Conservation (phyloP, 176 grass and related monocot genomes). For the Saccharum spontaneum region DNA sequence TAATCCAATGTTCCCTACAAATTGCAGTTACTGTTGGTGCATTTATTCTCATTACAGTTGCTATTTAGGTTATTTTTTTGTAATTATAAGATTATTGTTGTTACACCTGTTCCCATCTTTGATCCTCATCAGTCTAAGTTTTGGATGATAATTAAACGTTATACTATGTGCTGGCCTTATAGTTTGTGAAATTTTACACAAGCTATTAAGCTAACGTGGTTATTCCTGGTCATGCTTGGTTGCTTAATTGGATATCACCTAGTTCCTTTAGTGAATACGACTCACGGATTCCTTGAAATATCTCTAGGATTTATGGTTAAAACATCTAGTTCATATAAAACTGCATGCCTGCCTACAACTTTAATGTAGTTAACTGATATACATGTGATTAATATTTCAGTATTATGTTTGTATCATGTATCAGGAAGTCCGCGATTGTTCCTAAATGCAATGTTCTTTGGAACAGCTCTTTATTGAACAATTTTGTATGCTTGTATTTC, state of each 20-base stretch:
- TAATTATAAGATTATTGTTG: background rate
- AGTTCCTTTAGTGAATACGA: conserved; percentile 1
- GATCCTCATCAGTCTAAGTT: background rate
- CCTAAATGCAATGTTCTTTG: background rate
- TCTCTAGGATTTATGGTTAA: background rate
- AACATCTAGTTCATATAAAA: background rate
- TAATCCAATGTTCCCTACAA: background rate
- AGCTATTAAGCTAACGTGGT: background rate
- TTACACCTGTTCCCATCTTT: background rate
- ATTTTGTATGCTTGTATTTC: conserved; percentile 4
- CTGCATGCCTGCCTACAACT: background rate
- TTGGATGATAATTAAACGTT: background rate
- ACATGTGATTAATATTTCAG: background rate
- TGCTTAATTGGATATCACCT: background rate
- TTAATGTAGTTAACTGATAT: conserved; percentile 9
- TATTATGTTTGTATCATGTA: background rate
- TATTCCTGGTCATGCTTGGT: background rate
- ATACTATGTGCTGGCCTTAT: background rate
- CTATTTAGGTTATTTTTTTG: background rate
- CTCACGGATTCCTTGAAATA: background rate
- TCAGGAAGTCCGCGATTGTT: background rate
- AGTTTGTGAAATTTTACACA: background rate
- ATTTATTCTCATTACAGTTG: background rate
- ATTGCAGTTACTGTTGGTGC: background rate
- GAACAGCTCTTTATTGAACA: background rate